Percentiles rank a stretch among this genome's conserved stretches.
Conservation (phyloP, 2,329 filamentous ascomycete genomes). For the Aureobasidium sp. region DNA sequence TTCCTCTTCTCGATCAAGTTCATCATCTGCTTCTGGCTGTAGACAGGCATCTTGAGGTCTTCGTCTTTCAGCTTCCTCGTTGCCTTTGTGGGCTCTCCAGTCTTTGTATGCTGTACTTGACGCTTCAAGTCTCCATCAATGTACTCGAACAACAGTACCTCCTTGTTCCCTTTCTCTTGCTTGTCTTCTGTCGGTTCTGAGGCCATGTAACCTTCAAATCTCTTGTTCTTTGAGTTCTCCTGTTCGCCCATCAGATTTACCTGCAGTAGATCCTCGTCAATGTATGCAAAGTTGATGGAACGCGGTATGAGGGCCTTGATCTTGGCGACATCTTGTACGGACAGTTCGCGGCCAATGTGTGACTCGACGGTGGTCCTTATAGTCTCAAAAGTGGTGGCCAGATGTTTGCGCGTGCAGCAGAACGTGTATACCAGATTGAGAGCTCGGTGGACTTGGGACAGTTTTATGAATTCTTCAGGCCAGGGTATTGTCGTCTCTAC, state of each 20-base stretch:
- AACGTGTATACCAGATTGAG: slow-evolving; percentile 93
- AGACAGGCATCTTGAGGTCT: slow-evolving; percentile 84
- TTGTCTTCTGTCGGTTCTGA: slow-evolving; percentile 31
- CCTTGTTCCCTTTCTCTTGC: slow-evolving; percentile 39
- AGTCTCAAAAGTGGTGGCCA: slow-evolving; percentile 85
- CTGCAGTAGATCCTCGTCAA: slow-evolving; percentile 76
- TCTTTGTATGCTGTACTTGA: slow-evolving; percentile 65
- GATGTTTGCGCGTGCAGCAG: slow-evolving; percentile 84
- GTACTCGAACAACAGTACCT: slow-evolving; percentile 87
- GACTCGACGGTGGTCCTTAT: slow-evolving; percentile 78
- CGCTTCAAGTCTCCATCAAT: slow-evolving; percentile 84
- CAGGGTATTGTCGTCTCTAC: slow-evolving; percentile 56
- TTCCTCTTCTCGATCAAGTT: slow-evolving; percentile 85
- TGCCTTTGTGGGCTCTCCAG: slow-evolving; percentile 63
- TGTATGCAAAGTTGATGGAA: slow-evolving; percentile 75
- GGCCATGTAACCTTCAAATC: slow-evolving; percentile 39
- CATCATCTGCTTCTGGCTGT: slow-evolving; percentile 87
- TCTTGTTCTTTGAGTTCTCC: slow-evolving; percentile 48
- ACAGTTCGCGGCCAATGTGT: slow-evolving; percentile 65
- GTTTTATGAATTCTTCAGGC: slow-evolving; percentile 65
- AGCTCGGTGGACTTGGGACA: slow-evolving; percentile 73
- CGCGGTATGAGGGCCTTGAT: slow-evolving; percentile 72
- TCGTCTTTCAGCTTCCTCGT: slow-evolving; percentile 66
- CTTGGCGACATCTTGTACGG: slow-evolving; percentile 71
- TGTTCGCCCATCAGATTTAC: slow-evolving; percentile 69